These are phyloP conservation scores for Venturia oleaginea DNA, from an alignment of 2,329 filamentous ascomycete species.

Conservation along the genomic window DNA sequence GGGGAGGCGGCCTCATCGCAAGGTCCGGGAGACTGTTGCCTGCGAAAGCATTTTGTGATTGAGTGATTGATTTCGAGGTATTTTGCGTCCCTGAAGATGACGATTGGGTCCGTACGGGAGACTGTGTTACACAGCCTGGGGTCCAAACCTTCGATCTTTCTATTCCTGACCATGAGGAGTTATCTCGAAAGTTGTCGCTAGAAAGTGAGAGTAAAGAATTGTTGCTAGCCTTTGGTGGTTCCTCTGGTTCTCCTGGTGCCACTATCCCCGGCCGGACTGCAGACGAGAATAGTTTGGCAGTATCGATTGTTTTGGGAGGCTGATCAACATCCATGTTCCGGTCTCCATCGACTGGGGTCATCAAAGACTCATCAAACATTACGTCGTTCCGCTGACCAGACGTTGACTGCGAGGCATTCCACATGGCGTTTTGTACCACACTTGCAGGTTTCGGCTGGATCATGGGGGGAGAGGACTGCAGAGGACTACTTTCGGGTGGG, in stretches of 20 bases:
- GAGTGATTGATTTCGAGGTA: neutral
- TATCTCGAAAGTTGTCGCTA: neutral
- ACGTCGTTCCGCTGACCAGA: neutral
- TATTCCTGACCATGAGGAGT: neutral
- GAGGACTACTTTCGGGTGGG: slow-evolving; percentile 4
- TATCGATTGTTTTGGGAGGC: neutral
- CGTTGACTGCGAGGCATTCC: neutral
- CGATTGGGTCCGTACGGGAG: neutral
- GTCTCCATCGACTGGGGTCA: neutral
- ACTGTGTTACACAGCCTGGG: neutral
- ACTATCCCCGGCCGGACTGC: neutral
- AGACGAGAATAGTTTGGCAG: neutral
- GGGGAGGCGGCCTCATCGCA: neutral
- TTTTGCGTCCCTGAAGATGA: neutral
- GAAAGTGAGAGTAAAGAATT: neutral
- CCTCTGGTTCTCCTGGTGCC: neutral
- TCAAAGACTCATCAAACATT: neutral
- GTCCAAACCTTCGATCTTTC: neutral
- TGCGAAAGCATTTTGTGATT: neutral
- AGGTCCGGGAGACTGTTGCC: neutral
- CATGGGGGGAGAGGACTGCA: neutral
- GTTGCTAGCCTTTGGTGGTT: neutral
- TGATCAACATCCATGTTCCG: neutral
- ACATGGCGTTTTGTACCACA: neutral
- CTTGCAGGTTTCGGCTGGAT: neutral